phyloP scores from a whole-genome alignment of 2,329 filamentous ascomycete genomes.

The Penicillium freii region DNA sequence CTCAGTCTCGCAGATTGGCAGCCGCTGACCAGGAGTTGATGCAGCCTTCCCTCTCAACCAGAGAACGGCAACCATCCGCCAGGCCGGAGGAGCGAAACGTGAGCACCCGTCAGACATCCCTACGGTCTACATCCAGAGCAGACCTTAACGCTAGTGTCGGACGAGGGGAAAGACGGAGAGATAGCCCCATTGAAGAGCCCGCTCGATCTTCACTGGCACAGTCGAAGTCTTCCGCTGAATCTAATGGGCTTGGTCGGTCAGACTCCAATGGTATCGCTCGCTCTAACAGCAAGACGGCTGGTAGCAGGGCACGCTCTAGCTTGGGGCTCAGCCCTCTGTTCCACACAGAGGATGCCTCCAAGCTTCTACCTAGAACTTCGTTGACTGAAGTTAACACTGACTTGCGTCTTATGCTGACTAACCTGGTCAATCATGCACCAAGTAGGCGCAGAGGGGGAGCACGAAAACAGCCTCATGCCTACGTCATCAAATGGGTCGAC shows the following conservation, averaged over 20 bases:
- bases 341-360: constrained; percentile 38
- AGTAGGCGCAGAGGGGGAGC: constrained; percentile 31
- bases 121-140: constrained; percentile 17
- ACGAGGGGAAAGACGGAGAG: constrained; percentile 11
- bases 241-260: constrained; percentile 20
- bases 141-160: constrained; percentile 12
- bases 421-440: constrained; percentile 34
- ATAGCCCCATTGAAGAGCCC: constrained; percentile 13
- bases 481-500: constrained; percentile 55
- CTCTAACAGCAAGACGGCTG: constrained; percentile 31
- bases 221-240: constrained; percentile 13
- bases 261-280: constrained; percentile 22
- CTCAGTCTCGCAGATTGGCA: constrained; percentile 41
- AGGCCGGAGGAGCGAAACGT: constrained; percentile 19
- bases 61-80: constrained; percentile 25
- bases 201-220: constrained; percentile 6
- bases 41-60: constrained; percentile 10
- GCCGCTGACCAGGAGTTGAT: constrained; percentile 27
- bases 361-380: constrained; percentile 41
- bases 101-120: constrained; percentile 12
- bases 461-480: constrained; percentile 40
- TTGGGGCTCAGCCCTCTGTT: constrained; percentile 40
- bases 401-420: constrained; percentile 40
- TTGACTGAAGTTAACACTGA: constrained; percentile 41
- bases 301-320: constrained; percentile 33